Evolutionary conservation across 148 eudicot species (phyloP).

Genomic region (Cornus kousa): DNA sequence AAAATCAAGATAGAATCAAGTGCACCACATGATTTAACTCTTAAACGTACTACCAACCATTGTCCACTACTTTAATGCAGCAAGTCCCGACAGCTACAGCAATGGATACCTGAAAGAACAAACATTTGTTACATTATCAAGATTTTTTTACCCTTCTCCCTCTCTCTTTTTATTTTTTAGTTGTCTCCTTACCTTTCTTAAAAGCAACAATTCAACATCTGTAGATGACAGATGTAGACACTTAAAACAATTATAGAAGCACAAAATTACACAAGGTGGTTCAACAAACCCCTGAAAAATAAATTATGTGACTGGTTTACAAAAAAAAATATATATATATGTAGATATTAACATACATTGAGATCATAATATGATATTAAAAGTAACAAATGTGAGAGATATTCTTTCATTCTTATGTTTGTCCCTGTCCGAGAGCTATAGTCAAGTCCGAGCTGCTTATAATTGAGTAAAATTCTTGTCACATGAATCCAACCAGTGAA

Average conservation of each 20-base stretch:
- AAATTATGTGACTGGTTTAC: neutral
- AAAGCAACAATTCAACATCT: neutral
- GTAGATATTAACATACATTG: neutral
- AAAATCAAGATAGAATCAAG: neutral
- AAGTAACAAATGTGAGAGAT: neutral
- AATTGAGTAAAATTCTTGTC: neutral
- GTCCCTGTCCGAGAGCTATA: neutral
- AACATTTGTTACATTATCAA: neutral
- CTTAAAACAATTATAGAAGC: neutral
- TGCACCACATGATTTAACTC: neutral
- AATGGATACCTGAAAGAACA: conserved; percentile 58
- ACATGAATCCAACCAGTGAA: neutral
- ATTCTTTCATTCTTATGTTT: neutral
- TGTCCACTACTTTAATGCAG: conserved; percentile 80
- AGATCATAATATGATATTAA: neutral
- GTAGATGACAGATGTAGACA: no score
- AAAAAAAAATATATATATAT: no score
- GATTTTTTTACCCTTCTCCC: no score
- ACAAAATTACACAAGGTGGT: neutral
- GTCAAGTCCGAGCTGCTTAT: neutral
- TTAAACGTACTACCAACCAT: conserved; percentile 52
- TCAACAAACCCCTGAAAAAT: neutral
- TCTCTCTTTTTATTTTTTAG: no score
- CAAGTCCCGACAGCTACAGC: conserved; percentile 63
- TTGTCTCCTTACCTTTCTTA: no score